These are phyloP conservation scores for Plasmopara halstedii DNA, from an alignment of 352 stramenopile species.

Conservation along the genomic window DNA sequence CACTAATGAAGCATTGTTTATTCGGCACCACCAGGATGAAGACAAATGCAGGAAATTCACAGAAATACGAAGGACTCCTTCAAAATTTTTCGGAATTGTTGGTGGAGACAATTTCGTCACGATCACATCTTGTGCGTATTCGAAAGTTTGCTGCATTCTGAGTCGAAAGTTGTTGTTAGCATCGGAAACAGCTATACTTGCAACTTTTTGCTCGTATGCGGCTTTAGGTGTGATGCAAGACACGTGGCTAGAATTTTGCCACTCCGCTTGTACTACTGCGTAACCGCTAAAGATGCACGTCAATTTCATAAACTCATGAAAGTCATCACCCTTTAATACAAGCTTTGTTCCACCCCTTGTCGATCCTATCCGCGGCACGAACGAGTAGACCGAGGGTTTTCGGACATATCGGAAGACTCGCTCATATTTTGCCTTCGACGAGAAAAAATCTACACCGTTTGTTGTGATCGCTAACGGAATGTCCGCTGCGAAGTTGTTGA, in stretches of 20 bases:
- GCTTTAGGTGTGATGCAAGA: conserved; percentile 18
- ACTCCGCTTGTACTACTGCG: conserved; percentile 2
- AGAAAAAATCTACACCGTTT: conserved; percentile 42
- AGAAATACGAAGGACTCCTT: conserved; percentile 23
- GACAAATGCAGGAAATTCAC: conserved; percentile 17
- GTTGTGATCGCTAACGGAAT: conserved; percentile 22
- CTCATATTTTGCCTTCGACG: background rate
- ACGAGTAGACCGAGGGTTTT: conserved; percentile 16
- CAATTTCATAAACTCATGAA: conserved; percentile 14
- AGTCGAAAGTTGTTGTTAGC: conserved; percentile 12
- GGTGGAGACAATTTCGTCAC: conserved; percentile 8
- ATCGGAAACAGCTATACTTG: conserved; percentile 19
- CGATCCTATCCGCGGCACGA: conserved; percentile 23
- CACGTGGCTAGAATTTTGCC: conserved; percentile 25
- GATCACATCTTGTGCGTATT: conserved; percentile 19
- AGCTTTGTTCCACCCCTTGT: conserved; percentile 29
- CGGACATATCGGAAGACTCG: conserved; percentile 18
- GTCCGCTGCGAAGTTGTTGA: background rate
- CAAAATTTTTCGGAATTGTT: conserved; percentile 29
- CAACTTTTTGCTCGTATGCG: background rate
- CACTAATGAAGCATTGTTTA: conserved; percentile 4
- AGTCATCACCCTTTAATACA: conserved; percentile 20
- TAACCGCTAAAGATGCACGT: conserved; percentile 28
- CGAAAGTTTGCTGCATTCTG: conserved; percentile 22
- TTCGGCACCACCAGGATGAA: conserved; percentile 18